Base-by-base conservation (phyloP, 2,329 filamentous ascomycete genomes). In the Decorospora gaudefroyi region DNA sequence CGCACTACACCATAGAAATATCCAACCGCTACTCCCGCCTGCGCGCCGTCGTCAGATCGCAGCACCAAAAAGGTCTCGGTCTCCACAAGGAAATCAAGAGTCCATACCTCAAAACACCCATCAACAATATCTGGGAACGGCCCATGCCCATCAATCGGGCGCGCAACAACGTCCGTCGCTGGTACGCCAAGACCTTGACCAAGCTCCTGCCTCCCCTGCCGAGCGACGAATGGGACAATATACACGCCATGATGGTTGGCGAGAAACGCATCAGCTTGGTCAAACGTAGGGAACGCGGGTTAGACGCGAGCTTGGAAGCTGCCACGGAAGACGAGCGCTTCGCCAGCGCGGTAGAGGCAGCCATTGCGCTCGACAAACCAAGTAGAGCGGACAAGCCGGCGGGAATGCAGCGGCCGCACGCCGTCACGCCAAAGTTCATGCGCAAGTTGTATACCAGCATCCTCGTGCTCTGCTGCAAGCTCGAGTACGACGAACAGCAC, bases 141-240 rank as follows among this genome's bases (percentile, higher is more conserved):
- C 71, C 74, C 1, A 74, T 78, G 70, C 75, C 76, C 4, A 55
- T 69, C 21, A 68, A 58, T 30, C 65, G 77, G 15, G 69, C 73
- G 6, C 65, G 67, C 27, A 78, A 77, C 42, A 62, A 73, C 43
- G 68, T 71, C 5, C 60, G 64, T 22, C 59, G 68, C 22, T 77
- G 73, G 71, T 77, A 76, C 52, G 72, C 72, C 2, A 54, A 66
- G 6, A 58, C 73, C 2, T 64, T 79, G 49, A 64, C 70, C 4
- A 63, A 65, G 12, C 51, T 77, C 2, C 63, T 75, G 4, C 72
- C 76, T 0, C 76, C 77, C 9, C 55, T 79, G 10, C 73, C 75
- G 0, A 50, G 60, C 8, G 48, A 59, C 0, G 75, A 78, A 35
- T 79, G 75, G 74, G 49, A 72, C 4, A 53, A 59, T 16, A 59